These are phyloP conservation scores for Casuarina equisetifolia DNA, from an alignment of 306 rosid genomes.

Conservation along the genomic window DNA sequence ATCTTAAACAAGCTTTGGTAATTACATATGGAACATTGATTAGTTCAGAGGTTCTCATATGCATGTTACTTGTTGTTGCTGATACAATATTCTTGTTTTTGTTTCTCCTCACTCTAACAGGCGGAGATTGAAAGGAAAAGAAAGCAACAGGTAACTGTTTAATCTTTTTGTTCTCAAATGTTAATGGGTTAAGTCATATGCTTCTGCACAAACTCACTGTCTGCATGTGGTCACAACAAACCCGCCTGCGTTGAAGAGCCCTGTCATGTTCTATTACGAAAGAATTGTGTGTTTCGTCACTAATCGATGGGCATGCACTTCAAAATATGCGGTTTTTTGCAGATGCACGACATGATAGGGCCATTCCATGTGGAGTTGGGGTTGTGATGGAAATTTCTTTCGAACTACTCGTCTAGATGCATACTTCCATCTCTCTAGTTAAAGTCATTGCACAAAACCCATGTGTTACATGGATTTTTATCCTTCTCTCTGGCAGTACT, in stretches of 20 bases:
- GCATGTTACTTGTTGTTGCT: not conserved
- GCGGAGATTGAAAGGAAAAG: constrained; percentile 64
- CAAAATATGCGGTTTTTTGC: not conserved
- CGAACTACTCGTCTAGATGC: not conserved
- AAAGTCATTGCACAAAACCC: not conserved
- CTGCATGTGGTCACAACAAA: not conserved
- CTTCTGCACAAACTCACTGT: not conserved
- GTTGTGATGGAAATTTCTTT: not conserved
- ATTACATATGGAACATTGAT: constrained; percentile 14
- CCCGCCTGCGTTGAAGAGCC: not conserved
- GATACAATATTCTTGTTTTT: constrained; percentile 2
- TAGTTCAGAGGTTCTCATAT: not conserved
- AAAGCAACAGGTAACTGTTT: constrained; percentile 67
- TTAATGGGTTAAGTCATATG: not conserved
- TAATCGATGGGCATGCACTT: not conserved
- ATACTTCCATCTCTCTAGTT: not conserved
- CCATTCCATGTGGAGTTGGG: not conserved
- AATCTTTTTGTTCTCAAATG: not conserved
- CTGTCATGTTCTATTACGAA: not conserved
- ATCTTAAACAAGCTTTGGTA: constrained; percentile 83
- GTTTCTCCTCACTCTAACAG: constrained; percentile 38
- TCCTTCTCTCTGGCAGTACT: constrained; percentile 40
- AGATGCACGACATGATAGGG: not conserved
- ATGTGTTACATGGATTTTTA: not conserved
- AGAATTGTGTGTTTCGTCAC: not conserved